Conservation (phyloP, 2,329 filamentous ascomycete species). For the Pezicula rhizophila region DNA sequence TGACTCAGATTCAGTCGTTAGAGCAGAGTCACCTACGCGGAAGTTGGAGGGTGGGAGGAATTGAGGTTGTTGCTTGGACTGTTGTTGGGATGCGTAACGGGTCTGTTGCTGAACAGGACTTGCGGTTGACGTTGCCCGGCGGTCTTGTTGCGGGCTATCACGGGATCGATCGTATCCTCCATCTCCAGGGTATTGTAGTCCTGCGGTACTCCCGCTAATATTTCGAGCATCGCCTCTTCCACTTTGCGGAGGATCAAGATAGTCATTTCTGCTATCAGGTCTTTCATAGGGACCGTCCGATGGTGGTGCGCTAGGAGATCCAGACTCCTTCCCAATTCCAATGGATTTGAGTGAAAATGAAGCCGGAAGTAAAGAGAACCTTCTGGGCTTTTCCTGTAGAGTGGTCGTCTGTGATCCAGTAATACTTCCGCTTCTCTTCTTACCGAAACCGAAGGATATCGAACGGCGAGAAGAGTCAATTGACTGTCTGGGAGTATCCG, state of each 20-base stretch:
- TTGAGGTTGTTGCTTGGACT: slow-evolving; percentile 20
- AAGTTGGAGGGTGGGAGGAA: slow-evolving; percentile 23
- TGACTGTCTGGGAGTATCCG: slow-evolving; percentile 45
- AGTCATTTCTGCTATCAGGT: slow-evolving; percentile 18
- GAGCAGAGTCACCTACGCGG: slow-evolving; percentile 20
- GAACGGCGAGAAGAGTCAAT: slow-evolving; percentile 68
- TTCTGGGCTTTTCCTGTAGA: slow-evolving; percentile 51
- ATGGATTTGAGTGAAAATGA: slow-evolving; percentile 61
- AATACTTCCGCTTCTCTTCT: slow-evolving; percentile 66
- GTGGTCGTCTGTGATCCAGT: slow-evolving; percentile 42
- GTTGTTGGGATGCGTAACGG: slow-evolving; percentile 33
- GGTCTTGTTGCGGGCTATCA: slow-evolving; percentile 28
- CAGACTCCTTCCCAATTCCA: slow-evolving; percentile 47
- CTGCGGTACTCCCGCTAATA: slow-evolving; percentile 15
- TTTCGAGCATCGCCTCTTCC: slow-evolving; percentile 14
- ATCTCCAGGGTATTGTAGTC: slow-evolving; percentile 15
- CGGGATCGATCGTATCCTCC: slow-evolving; percentile 21
- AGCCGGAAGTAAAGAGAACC: slow-evolving; percentile 65
- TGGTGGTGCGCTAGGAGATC: slow-evolving; percentile 15
- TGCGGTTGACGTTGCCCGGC: slow-evolving; percentile 32
- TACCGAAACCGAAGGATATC: slow-evolving; percentile 62
- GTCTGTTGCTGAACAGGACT: slow-evolving; percentile 34
- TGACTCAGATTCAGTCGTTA: slow-evolving; percentile 25
- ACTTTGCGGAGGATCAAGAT: slow-evolving; percentile 17
- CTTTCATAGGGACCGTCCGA: slow-evolving; percentile 17